A percentile compares a stretch with the other conserved stretches of the same genome.
phyloP scores from a whole-genome alignment of 2,329 filamentous ascomycete genomes.

The Acephala macrosclerotiorum region DNA sequence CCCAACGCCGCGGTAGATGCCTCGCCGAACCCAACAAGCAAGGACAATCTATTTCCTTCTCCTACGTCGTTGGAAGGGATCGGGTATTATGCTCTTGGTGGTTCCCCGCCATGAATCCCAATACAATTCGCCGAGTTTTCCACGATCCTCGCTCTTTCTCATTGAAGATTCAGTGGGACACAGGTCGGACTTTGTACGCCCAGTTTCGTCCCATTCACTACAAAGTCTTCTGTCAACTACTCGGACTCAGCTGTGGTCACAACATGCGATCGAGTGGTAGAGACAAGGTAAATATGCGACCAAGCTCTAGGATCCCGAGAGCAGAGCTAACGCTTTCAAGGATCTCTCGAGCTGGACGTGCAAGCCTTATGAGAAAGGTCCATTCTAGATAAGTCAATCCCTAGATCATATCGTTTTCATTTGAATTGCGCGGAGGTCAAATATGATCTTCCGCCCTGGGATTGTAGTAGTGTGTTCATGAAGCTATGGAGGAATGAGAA shows the following conservation, averaged over 20 bases:
- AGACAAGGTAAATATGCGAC: not conserved
- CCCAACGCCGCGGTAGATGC: not conserved
- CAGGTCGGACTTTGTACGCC: not conserved
- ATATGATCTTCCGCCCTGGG: not conserved
- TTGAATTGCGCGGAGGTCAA: not conserved
- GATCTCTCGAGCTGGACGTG: conserved; percentile 1
- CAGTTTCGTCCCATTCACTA: not conserved
- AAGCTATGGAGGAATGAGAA: not conserved
- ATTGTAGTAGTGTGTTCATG: not conserved
- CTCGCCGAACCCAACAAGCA: not conserved
- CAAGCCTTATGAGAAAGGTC: not conserved
- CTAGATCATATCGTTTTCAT: not conserved
- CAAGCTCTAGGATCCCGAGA: not conserved
- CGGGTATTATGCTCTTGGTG: not conserved
- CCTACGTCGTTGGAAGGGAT: not conserved
- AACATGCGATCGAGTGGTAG: no score
- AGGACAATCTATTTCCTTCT: not conserved
- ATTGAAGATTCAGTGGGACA: not conserved
- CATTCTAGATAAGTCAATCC: not conserved
- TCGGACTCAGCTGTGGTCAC: not conserved
- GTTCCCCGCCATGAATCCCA: not conserved
- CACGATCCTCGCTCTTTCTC: not conserved
- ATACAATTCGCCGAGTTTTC: not conserved
- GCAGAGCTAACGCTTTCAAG: not conserved
- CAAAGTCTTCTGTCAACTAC: not conserved